Evolutionary conservation across 1,139 yeast genomes (phyloP).

Genomic region (Yueomyces sp.): DNA sequence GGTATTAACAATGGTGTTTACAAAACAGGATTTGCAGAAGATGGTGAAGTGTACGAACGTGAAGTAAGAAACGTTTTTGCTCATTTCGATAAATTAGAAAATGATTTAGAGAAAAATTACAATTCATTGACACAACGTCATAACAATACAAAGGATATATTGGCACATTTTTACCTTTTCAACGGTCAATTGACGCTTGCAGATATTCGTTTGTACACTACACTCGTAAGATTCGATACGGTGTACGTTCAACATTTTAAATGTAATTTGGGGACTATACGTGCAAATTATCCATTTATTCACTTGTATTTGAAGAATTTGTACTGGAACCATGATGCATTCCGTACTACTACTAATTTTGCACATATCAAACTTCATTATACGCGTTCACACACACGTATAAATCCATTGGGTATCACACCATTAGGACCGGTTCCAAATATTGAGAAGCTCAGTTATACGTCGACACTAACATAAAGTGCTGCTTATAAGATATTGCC

Average conservation of each 20-base stretch:
- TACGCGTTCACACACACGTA: slow-evolving; percentile 60
- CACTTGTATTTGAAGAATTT: slow-evolving; percentile 72
- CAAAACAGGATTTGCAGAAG: slow-evolving; percentile 83
- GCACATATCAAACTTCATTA: slow-evolving; percentile 86
- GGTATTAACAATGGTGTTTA: slow-evolving; percentile 89
- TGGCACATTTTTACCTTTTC: slow-evolving; percentile 26
- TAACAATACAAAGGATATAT: slow-evolving; percentile 14
- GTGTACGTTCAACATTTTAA: slow-evolving; percentile 93
- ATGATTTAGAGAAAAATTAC: slow-evolving; percentile 38
- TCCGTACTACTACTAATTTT: slow-evolving; percentile 70
- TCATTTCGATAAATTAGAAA: slow-evolving; percentile 66
- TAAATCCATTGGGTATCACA: slow-evolving; percentile 75
- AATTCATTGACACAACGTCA: slow-evolving; percentile 25
- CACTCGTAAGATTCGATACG: slow-evolving; percentile 80
- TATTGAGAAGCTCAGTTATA: slow-evolving; percentile 23
- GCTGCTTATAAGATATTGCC: too few relatives aligned
- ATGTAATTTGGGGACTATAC: slow-evolving; percentile 74
- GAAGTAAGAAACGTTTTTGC: slow-evolving; percentile 57
- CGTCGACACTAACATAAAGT: too few relatives aligned
- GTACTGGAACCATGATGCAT: slow-evolving; percentile 75
- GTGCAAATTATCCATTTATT: slow-evolving; percentile 66
- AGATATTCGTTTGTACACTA: slow-evolving; percentile 72
- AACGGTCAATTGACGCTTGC: slow-evolving; percentile 77
- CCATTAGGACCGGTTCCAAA: slow-evolving; percentile 85
- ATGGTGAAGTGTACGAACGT: slow-evolving; percentile 68